Base-by-base conservation (phyloP, 371 early-diverging fungal species). In the Coemansia sp. region DNA sequence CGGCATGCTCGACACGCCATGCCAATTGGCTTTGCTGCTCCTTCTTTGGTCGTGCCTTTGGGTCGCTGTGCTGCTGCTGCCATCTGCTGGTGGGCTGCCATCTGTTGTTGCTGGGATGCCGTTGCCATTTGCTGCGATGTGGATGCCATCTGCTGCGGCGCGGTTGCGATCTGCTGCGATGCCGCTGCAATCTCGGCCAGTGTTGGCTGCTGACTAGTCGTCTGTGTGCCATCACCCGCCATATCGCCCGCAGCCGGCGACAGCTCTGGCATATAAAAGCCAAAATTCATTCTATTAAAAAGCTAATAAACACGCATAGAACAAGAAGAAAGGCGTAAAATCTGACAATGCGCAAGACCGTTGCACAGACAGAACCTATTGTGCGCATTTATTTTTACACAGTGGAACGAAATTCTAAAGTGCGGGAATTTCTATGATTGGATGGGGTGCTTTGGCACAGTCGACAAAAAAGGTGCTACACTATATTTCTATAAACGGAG, bases 1-100 rank as follows among this genome's bases (percentile, higher is more conserved):
- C 77, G 58, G 50, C 77, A 75, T 0, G 77, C 77, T 2, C 77
- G 58, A 14, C 77, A 75, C 7, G 77, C 77, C 77, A 75, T 75
- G 25, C 77, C 77, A 5, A 75, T 75, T 14, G 77, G 77, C 48
- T 69, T 44, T 37, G 50, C 50, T n/a, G 50, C 8, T 50, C 50
- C 12, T 52, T 14, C 21, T 12, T n/a, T 8, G 51, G 39, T 28
- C 23, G 28, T 42, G 33, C 33, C 33, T 9, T 33, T 33, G 33
- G 33, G 33, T 9, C 33, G 33, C 33, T 33, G 33, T 33, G 2
- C 9, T 33, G 33, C 28, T 28, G 28, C 28, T 28, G 28, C 7
- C 28, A 28, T 6, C 28, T 28, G 28, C 28, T 28, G 28, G 28
- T 28, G 28, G 28, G 11, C 33, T 33, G 33, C 33, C 8, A 33